phyloP scores from a whole-genome alignment of 2,329 filamentous ascomycete genomes.

The Colletotrichum tabaci region DNA sequence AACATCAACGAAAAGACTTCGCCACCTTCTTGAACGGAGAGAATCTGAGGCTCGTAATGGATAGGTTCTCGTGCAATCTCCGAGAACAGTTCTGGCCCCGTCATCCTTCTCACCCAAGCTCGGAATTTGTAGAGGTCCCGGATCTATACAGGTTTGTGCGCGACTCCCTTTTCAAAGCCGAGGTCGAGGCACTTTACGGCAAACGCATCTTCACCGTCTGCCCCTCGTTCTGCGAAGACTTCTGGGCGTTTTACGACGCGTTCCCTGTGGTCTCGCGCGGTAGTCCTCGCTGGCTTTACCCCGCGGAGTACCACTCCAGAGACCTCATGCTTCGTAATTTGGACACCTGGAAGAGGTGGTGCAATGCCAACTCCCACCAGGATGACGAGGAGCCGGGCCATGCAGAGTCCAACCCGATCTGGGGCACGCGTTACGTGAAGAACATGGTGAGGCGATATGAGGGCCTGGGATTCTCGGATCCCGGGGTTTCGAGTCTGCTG shows the following conservation, averaged over 20 bases:
- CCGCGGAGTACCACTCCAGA: constrained; percentile 19
- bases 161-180: constrained; percentile 21
- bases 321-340: constrained; percentile 27
- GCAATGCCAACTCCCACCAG: neutral
- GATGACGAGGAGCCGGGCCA: neutral
- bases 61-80: constrained; percentile 17
- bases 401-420: constrained; percentile 15
- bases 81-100: neutral
- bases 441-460: constrained; percentile 36
- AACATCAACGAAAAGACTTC: constrained; percentile 37
- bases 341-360: constrained; percentile 13
- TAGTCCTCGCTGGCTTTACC: constrained; percentile 31
- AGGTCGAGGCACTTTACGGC: constrained; percentile 33
- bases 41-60: constrained; percentile 21
- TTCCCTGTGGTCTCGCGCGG: constrained; percentile 29
- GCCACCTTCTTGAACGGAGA: constrained; percentile 22
- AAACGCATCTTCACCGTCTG: constrained; percentile 16
- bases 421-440: constrained; percentile 31
- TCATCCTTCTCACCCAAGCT: neutral
- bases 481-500: constrained; percentile 13
- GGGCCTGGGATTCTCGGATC: constrained; percentile 25
- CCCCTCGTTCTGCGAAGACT: constrained; percentile 28
- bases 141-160: constrained; percentile 27
- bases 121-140: neutral
- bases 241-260: constrained; percentile 33